Conservation (phyloP, 2,329 filamentous ascomycete genomes). For the Orbilia javanica region DNA sequence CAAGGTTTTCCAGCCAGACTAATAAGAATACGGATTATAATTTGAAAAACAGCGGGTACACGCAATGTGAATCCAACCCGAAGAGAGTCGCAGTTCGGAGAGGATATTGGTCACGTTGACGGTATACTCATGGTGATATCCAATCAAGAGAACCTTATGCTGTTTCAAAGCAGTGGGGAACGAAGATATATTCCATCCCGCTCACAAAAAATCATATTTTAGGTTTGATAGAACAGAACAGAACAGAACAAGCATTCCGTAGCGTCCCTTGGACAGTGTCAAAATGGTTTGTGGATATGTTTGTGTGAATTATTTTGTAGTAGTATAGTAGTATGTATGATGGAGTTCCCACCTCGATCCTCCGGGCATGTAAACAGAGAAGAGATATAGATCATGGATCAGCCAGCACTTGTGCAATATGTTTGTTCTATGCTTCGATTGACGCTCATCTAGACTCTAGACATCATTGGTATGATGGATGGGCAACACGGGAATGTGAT, state of each 20-base stretch:
- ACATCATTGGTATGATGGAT: constrained; percentile 61
- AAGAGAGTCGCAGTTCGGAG: constrained; percentile 46
- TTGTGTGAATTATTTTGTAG: too few species aligned
- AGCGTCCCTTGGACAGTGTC: not conserved
- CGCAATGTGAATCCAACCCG: constrained; percentile 13
- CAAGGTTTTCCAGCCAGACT: not conserved
- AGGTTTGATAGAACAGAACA: not conserved
- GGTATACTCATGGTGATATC: constrained; percentile 16
- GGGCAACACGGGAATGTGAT: constrained; percentile 62
- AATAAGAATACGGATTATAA: constrained; percentile 26
- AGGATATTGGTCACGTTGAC: constrained; percentile 29
- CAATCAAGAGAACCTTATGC: not conserved
- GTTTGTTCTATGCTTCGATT: constrained; percentile 62
- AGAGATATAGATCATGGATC: constrained; percentile 53
- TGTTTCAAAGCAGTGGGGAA: constrained; percentile 43
- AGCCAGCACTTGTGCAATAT: constrained; percentile 61
- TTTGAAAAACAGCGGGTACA: not conserved
- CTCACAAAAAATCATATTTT: constrained; percentile 3
- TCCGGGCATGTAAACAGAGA: constrained; percentile 57
- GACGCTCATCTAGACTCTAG: constrained; percentile 60
- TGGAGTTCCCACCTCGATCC: constrained; percentile 58
- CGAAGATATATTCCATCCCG: not conserved
- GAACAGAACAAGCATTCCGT: not conserved
- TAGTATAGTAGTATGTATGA: too few species aligned
- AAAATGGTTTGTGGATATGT: constrained; percentile 12